These are phyloP conservation scores for Wickerhamiella sorbophila DNA, from an alignment of 805 yeast species.

Conservation along the genomic window DNA sequence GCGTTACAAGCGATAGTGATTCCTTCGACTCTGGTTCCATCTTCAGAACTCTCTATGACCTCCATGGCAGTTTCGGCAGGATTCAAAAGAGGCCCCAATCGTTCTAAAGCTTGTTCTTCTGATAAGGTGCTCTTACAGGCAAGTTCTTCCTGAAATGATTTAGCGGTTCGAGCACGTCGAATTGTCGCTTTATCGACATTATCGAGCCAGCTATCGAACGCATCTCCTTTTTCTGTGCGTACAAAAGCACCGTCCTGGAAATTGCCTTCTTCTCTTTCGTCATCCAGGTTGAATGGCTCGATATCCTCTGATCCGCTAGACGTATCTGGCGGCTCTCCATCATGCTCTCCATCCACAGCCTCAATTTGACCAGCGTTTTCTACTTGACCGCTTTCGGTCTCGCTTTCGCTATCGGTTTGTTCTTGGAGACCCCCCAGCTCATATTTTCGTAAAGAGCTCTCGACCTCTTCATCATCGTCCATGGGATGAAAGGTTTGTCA, in stretches of 20 bases:
- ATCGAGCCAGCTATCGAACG: slow-evolving; percentile 30
- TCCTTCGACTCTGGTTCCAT: slow-evolving; percentile 7
- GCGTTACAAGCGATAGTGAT: neutral
- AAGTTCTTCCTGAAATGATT: neutral
- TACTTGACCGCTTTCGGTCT: neutral
- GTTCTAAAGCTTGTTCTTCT: neutral
- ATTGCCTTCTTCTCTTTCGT: slow-evolving; percentile 44
- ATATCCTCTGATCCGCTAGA: slow-evolving; percentile 28
- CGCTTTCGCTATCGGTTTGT: neutral
- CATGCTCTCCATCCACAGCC: slow-evolving; percentile 1
- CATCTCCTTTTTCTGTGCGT: slow-evolving; percentile 27
- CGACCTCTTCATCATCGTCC: slow-evolving; percentile 1
- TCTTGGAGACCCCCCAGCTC: neutral
- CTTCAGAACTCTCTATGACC: slow-evolving; percentile 24
- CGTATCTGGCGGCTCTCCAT: slow-evolving; percentile 1
- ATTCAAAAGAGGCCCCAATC: neutral
- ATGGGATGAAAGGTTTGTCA: neutral
- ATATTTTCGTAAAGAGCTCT: neutral
- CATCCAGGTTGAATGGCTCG: slow-evolving; percentile 47
- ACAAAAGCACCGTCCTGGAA: slow-evolving; percentile 52
- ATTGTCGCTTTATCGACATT: slow-evolving; percentile 27
- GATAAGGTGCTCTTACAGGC: slow-evolving; percentile 11
- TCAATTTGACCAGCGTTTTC: neutral
- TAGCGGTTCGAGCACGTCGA: neutral
- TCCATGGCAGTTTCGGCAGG: slow-evolving; percentile 20